phyloP scores from a whole-genome alignment of 768 basidiomycete genomes.

The Pholiota molesta region DNA sequence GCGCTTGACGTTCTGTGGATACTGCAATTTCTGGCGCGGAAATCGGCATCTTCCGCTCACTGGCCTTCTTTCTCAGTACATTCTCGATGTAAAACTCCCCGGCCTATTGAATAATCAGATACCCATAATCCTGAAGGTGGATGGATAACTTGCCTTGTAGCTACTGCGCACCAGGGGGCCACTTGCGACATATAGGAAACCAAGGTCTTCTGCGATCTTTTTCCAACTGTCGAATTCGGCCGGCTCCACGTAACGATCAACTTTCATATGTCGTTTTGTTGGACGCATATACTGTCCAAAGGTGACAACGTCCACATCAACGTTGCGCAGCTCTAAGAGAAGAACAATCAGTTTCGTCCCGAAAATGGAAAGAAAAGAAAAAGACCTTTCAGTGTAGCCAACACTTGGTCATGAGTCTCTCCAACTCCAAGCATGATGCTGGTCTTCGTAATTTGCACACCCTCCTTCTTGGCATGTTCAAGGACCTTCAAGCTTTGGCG shows the following conservation, averaged over 20 bases:
- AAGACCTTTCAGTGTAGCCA: slow-evolving; percentile 82
- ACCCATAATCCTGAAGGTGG: neutral
- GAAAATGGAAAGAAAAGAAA: neutral
- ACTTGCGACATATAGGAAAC: slow-evolving; percentile 96
- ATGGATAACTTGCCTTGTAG: slow-evolving; percentile 75
- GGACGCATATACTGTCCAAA: slow-evolving; percentile 99
- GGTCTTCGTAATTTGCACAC: slow-evolving; percentile 91
- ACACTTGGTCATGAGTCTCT: slow-evolving; percentile 81
- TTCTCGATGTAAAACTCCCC: slow-evolving; percentile 96
- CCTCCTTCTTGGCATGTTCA: slow-evolving; percentile 80
- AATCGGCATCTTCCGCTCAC: slow-evolving; percentile 40
- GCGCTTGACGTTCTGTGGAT: neutral
- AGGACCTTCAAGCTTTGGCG: slow-evolving; percentile 82
- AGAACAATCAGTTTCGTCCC: slow-evolving; percentile 6
- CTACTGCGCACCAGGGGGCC: slow-evolving; percentile 95
- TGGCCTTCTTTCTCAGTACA: slow-evolving; percentile 67
- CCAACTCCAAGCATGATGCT: slow-evolving; percentile 99
- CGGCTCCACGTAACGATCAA: slow-evolving; percentile 93
- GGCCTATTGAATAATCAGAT: slow-evolving; percentile 54
- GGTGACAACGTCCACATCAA: slow-evolving; percentile 95
- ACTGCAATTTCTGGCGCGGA: slow-evolving; percentile 22
- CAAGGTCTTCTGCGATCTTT: slow-evolving; percentile 85
- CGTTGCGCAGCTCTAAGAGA: slow-evolving; percentile 75
- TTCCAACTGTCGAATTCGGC: slow-evolving; percentile 94
- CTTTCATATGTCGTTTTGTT: slow-evolving; percentile 99